Evolutionary conservation across 495 filamentous ascomycete species (phyloP).

Genomic region (Annulohypoxylon moriforme): DNA sequence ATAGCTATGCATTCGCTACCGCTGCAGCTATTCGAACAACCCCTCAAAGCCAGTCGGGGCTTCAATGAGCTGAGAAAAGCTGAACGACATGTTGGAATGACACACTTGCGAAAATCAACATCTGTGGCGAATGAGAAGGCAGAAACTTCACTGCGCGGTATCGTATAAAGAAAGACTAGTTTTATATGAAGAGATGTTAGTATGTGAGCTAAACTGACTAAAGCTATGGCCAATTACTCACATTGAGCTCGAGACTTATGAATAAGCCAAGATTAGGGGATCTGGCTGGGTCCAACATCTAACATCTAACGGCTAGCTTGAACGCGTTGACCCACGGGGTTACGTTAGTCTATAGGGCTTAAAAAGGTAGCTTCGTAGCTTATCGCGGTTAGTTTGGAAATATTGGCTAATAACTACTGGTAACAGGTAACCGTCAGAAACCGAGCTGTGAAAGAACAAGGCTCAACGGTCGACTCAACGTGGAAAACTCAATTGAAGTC

Average conservation of each 20-base stretch:
- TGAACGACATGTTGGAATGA: neutral
- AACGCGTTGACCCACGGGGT: conserved; percentile 28
- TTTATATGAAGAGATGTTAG: neutral
- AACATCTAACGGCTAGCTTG: neutral
- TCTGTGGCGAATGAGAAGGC: neutral
- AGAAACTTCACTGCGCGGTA: neutral
- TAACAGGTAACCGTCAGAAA: neutral
- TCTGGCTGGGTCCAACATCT: conserved; percentile 9
- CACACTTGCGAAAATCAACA: neutral
- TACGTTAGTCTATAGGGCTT: conserved; percentile 18
- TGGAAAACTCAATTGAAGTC: neutral
- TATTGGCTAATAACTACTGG: conserved; percentile 7
- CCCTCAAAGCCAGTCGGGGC: neutral
- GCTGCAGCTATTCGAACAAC: neutral
- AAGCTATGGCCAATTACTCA: neutral
- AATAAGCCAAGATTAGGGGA: neutral
- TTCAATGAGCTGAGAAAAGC: neutral
- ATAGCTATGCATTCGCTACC: neutral
- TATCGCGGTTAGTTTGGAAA: neutral
- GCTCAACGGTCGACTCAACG: neutral
- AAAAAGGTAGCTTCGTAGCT: neutral
- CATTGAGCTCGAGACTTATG: neutral
- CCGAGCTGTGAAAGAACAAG: neutral
- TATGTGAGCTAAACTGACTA: neutral
- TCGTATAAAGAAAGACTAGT: neutral